Evolutionary conservation across 768 basidiomycete genomes (phyloP), one percentile per base, ranked within the genome.

Genomic region (Fistulinella prunicolor): DNA sequence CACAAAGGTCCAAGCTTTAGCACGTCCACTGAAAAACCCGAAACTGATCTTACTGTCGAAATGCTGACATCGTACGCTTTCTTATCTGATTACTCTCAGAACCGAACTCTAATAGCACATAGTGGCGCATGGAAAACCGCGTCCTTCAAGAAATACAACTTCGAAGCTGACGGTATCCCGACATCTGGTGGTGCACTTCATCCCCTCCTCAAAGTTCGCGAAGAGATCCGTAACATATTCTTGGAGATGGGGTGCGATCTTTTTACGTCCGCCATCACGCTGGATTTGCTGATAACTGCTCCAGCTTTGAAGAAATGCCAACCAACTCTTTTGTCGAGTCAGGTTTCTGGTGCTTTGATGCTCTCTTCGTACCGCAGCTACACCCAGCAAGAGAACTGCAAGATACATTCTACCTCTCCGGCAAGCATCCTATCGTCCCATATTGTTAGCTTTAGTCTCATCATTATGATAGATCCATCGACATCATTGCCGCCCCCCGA

Each of bases 301-400:
- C 14, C 56, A 98, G 95, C 9, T 99, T 98, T 71, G 85, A 93
- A 40, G 96, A 99, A 70, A 99, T 99, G 96, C 93, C 94, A 13
- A 98, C 96, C 9, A 83, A 84, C 42, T 83, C 85, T 46, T 99
- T 92, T 66, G 94, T 99, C 47, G 96, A 99, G 70, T 95, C 93
- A 19, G 89, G 89, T 29, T 99, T 98, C 79, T 99, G 96, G 96
- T 96, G 94, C 66, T 98, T 99, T 70, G 96, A 99, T 67, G 84
- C 94, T 2, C 78, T 99, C 55, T 99, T 95, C 68, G 96, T 99
- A 0, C 96, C 96, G 0, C 96, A 99, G 63, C 95, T 98, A 66
- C 96, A 99, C 73, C 96, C 96, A 7, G 96, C 96, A 12, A 83
- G 96, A 61, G 96, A 99, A 55, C 64, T 97, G 40, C 96, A 99